Conservation (phyloP, 2,329 filamentous ascomycete genomes). For the Blastomyces silverae region DNA sequence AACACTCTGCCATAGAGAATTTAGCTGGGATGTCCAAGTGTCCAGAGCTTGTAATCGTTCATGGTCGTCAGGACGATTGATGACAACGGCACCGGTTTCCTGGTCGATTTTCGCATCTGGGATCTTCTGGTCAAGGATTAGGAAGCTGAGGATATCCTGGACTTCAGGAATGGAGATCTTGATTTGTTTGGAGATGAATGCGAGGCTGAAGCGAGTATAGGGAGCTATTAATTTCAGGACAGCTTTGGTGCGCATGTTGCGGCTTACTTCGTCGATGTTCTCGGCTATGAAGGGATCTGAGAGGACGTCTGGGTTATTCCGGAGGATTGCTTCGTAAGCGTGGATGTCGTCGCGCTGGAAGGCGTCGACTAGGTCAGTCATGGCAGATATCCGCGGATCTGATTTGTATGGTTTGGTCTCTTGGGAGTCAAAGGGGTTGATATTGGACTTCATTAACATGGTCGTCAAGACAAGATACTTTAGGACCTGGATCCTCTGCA, state of each 20-base stretch:
- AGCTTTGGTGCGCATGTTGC: slow-evolving; percentile 95
- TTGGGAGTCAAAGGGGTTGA: slow-evolving; percentile 98
- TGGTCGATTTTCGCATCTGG: slow-evolving; percentile 77
- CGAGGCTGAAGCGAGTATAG: slow-evolving; percentile 83
- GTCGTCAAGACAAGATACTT: slow-evolving; percentile 95
- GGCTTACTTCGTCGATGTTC: slow-evolving; percentile 97
- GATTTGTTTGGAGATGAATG: slow-evolving; percentile 81
- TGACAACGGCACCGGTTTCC: slow-evolving; percentile 73
- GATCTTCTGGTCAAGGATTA: slow-evolving; percentile 86
- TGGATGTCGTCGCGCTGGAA: slow-evolving; percentile 95
- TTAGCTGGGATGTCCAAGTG: slow-evolving; percentile 64
- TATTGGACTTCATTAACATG: slow-evolving; percentile 97
- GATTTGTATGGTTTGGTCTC: slow-evolving; percentile 98
- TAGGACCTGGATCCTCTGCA: slow-evolving; percentile 92
- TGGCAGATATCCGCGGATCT: slow-evolving; percentile 87
- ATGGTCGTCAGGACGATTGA: slow-evolving; percentile 62
- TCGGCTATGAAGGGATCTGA: slow-evolving; percentile 94
- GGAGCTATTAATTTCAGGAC: slow-evolving; percentile 88
- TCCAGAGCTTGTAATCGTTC: slow-evolving; percentile 67
- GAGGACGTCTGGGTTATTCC: slow-evolving; percentile 80
- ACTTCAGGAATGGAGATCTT: slow-evolving; percentile 80
- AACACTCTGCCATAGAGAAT: slow-evolving; percentile 61
- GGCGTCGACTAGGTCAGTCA: slow-evolving; percentile 94
- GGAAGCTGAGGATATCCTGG: slow-evolving; percentile 88
- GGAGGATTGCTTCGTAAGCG: slow-evolving; percentile 78